These are phyloP conservation scores for Pleurotus djamor DNA, from an alignment of 768 basidiomycete species.

Conservation along the genomic window DNA sequence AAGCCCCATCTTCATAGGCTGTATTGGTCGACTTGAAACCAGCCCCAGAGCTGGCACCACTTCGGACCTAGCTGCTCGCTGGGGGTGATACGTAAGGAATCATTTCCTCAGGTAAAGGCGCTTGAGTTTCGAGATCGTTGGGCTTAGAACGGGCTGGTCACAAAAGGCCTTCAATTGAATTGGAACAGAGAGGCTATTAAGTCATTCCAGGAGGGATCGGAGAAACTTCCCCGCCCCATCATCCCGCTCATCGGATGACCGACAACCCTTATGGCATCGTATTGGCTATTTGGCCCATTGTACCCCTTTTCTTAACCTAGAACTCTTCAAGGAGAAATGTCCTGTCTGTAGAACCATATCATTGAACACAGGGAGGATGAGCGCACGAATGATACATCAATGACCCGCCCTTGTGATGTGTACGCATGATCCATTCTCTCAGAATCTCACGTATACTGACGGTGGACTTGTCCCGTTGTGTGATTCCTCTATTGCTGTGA, in stretches of 20 bases:
- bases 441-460: neutral
- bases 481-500: neutral
- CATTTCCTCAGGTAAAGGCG: neutral
- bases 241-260: neutral
- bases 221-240: neutral
- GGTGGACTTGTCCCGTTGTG: constrained; percentile 6
- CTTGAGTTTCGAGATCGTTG: neutral
- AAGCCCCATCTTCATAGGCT: too few relatives aligned
- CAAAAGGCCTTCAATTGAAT: neutral
- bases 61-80: too few relatives aligned
- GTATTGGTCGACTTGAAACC: too few relatives aligned
- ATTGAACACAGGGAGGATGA: neutral
- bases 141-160: neutral
- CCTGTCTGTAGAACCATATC: neutral
- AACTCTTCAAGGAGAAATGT: neutral
- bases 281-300: too few relatives aligned
- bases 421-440: neutral
- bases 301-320: neutral
- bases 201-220: neutral
- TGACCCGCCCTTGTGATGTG: neutral
- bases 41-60: too few relatives aligned
- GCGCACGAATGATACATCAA: neutral
- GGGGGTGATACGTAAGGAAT: neutral
- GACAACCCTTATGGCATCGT: neutral
- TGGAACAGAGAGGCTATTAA: neutral